Evolutionary conservation across 1,284 basidiomycete species (phyloP).

Genomic region (Amylostereum areolatum): DNA sequence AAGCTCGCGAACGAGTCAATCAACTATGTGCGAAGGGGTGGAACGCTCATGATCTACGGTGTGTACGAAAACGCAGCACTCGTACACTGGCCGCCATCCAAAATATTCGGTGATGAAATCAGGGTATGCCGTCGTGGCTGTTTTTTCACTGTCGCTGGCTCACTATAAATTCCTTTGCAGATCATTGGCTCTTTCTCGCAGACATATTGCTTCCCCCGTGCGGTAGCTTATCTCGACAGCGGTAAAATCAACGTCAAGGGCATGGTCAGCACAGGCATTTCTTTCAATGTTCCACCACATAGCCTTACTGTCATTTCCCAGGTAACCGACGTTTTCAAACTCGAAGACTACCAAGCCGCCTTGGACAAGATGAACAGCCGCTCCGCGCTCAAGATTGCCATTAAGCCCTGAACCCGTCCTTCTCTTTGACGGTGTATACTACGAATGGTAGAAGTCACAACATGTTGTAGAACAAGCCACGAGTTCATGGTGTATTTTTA

Average conservation of each 20-base stretch:
- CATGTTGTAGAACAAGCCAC: no score
- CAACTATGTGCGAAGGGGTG: constrained; percentile 79
- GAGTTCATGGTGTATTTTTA: no score
- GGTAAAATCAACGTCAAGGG: constrained; percentile 80
- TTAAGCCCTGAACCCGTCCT: constrained; percentile 36
- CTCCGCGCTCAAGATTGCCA: constrained; percentile 62
- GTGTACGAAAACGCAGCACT: constrained; percentile 71
- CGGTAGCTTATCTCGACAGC: constrained; percentile 81
- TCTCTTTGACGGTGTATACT: no score
- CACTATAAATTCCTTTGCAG: constrained; percentile 24
- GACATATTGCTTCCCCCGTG: constrained; percentile 82
- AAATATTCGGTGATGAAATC: constrained; percentile 86
- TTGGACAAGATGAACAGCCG: constrained; percentile 81
- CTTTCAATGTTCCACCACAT: constrained; percentile 1
- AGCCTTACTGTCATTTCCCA: constrained; percentile 15
- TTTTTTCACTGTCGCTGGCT: neutral
- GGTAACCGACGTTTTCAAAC: constrained; percentile 69
- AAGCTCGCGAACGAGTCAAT: constrained; percentile 76
- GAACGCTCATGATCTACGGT: constrained; percentile 68
- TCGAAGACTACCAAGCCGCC: constrained; percentile 76
- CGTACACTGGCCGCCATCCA: constrained; percentile 80
- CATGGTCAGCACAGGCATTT: constrained; percentile 49
- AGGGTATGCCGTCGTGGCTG: constrained; percentile 36
- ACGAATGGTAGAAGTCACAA: no score
- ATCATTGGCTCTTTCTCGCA: constrained; percentile 86